Evolutionary conservation across 768 basidiomycete species (phyloP), one percentile per base, ranked within the genome.

Genomic region (Russula sp.): DNA sequence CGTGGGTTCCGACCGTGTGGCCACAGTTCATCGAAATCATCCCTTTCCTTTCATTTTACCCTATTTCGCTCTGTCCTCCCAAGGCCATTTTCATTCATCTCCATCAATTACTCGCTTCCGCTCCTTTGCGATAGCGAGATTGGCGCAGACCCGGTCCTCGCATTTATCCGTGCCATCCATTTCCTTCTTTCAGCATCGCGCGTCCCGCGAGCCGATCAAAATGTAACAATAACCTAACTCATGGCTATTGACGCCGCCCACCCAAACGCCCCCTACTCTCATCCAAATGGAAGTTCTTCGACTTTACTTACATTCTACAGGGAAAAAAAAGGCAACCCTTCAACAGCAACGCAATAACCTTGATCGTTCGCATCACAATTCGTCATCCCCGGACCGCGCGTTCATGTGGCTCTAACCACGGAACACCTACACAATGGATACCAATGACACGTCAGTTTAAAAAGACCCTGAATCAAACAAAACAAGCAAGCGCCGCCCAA

Each of bases 321-420:
- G 34, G 26, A 49, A 48, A 36, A 65, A 56, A 36, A 26, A 49
- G 5, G 36, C 20, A 24, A 40, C 50, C 24, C 57, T 22, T 20
- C 30, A 48, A 32, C 61, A 16, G 57, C 34, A 54, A 59, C 20
- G 24, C 44, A 58, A 53, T 32, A 52, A 53, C 57, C 32, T 38
- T 48, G n/a, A 22, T 26, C 11, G 34, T 49, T 34, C 20, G 34
- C 52, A 42, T 61, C 40, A 42, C 57, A 36, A 53, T 44, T 20
- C 28, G 48, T 64, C 63, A 64, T 24, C 71, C 72, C 56, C 81
- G 71, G n/a, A 88, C 80, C 26, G 24, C 53, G 30, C 91, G 84
- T 71, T 92, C 84, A 71, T 87, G 86, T 1, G 92, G 89, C 65
- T 88, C 85, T 71, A 90, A 86, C 89, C 89, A 93, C 2, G 90